A percentile compares a stretch with the other conserved stretches of the same genome.
Evolutionary conservation across 2,329 filamentous ascomycete species (phyloP).

Genomic region (Thelonectria olida): DNA sequence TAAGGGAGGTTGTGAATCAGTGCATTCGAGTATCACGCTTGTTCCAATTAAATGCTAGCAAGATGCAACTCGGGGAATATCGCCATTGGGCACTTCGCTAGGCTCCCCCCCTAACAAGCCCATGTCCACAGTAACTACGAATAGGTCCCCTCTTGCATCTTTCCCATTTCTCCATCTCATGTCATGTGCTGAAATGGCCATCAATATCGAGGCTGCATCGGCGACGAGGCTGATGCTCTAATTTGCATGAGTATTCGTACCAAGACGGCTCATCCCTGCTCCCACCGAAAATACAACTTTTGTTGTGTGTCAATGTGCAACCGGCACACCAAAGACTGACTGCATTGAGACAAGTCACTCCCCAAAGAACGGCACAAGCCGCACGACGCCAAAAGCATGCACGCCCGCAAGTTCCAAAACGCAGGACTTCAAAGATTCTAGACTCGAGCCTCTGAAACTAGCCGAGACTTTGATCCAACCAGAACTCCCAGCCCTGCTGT

Average conservation of each 20-base stretch:
- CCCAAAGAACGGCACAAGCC: neutral
- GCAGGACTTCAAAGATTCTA: neutral
- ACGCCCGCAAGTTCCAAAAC: neutral
- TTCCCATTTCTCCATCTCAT: neutral
- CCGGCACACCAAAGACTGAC: neutral
- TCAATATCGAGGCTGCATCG: neutral
- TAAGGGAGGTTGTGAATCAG: neutral
- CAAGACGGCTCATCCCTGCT: neutral
- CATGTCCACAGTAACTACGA: neutral
- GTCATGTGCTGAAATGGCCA: neutral
- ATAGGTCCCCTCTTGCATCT: neutral
- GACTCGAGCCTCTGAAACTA: conserved; percentile 1
- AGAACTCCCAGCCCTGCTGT: conserved; percentile 1
- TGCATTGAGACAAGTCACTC: conserved; percentile 11
- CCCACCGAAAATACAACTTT: neutral
- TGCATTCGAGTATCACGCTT: neutral
- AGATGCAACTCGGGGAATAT: neutral
- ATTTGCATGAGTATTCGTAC: neutral
- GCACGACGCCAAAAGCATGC: conserved; percentile 4
- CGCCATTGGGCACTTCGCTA: neutral
- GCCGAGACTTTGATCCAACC: neutral
- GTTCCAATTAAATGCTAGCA: neutral
- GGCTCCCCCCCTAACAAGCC: neutral
- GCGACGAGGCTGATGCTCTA: conserved; percentile 7
- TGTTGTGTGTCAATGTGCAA: conserved; percentile 10